Evolutionary conservation across 2,329 filamentous ascomycete species (phyloP).

Genomic region (Fusarium cicatricum): DNA sequence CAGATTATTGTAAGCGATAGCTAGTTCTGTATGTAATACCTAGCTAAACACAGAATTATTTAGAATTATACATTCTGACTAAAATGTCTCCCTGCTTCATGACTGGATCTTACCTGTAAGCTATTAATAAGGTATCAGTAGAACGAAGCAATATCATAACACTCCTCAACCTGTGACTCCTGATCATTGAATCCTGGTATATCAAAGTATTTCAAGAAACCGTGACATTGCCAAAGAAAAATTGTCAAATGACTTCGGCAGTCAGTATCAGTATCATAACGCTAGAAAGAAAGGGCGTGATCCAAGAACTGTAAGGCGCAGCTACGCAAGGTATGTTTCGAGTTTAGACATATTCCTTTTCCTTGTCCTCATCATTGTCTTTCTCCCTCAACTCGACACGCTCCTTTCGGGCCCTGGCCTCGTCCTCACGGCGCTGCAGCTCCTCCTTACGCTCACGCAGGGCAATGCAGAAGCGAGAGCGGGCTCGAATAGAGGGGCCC

Average conservation of each 20-base stretch:
- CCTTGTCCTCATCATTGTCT: constrained; percentile 24
- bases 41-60: not conserved
- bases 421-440: constrained; percentile 51
- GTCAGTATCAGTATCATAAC: constrained; percentile 18
- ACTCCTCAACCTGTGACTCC: not conserved
- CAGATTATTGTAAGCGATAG: not conserved
- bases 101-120: not conserved
- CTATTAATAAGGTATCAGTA: no score
- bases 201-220: no score
- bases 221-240: not conserved
- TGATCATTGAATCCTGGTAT: not conserved
- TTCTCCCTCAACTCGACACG: constrained; percentile 34
- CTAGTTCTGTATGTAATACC: constrained; percentile 9
- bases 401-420: constrained; percentile 44
- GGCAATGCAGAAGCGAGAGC: constrained; percentile 69
- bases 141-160: not conserved
- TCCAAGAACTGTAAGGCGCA: not conserved
- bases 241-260: constrained; percentile 4
- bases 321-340: not conserved
- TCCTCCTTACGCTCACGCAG: constrained; percentile 61
- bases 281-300: not conserved
- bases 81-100: not conserved
- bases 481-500: constrained; percentile 61
- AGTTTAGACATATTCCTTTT: constrained; percentile 19
- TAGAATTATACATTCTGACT: not conserved